Base-by-base conservation (phyloP, 306 rosid genomes). In the Oxytropis ochrocephala region DNA sequence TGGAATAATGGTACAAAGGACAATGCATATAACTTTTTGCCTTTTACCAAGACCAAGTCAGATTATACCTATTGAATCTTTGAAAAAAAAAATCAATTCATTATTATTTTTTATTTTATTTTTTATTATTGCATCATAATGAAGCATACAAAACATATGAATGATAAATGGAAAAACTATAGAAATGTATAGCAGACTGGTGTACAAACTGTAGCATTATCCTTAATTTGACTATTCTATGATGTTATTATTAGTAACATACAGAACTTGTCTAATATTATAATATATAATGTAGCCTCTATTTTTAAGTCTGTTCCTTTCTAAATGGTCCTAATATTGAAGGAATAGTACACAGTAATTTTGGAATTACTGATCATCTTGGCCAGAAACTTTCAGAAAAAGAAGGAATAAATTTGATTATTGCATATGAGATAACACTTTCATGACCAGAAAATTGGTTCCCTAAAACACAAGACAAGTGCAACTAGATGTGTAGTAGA, bases 401-500 rank as follows among this genome's bases (percentile, higher is more conserved):
- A 58, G 36, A 36, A 38, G 46, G 42, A 38, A 54, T 60, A 55
- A 52, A 53, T 38, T 53, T 64, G 76, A 46, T 43, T 62, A 58
- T 48, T 38, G 51, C n/a, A 69, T 27, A 3, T 18, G 35, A 35
- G 76, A 43, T 46, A 11, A 61, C 39, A 78, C 50, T 58, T 67
- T 51, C 38, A 79, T 35, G 38, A 48, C 33, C 59, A 58, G 64
- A 74, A 72, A 70, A 66, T 27, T 62, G 62, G 8, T 57, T 46
- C 35, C 55, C 33, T 17, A 38, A 57, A 63, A 35, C 57, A 44
- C 12, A 78, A 78, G 75, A 73, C 50, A 67, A 64, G 50, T 41
- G 68, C 61, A 60, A 76, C 24, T 62, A 43, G 43, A 57, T 58
- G 82, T 77, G 73, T 78, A 80, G 69, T 75, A 63, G 72, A 44